Conservation (phyloP, 2,329 filamentous ascomycete species). For the Aspergillus pseudonomiae region DNA sequence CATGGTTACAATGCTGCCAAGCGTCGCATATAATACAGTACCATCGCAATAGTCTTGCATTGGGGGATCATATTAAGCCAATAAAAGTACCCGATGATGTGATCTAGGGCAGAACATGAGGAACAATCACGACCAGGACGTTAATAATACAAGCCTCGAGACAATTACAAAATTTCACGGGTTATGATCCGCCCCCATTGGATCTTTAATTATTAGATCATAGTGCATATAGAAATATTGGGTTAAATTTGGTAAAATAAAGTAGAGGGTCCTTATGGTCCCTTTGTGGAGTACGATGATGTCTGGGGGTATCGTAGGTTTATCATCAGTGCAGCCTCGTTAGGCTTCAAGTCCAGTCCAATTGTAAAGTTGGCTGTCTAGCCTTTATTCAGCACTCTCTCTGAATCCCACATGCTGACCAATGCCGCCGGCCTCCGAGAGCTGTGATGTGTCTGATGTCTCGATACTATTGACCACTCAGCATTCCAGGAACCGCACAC, state of each 20-base stretch:
- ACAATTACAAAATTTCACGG: neutral
- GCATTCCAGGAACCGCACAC: constrained; percentile 7
- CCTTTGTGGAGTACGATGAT: neutral
- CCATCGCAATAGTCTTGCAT: neutral
- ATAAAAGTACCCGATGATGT: constrained; percentile 9
- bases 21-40: neutral
- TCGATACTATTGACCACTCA: neutral
- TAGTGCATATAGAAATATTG: neutral
- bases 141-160: neutral
- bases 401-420: neutral
- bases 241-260: neutral
- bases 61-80: neutral
- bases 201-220: neutral
- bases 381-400: no score
- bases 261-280: neutral
- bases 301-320: neutral
- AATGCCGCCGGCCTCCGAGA: neutral
- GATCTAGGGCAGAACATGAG: constrained; percentile 9
- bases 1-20: neutral
- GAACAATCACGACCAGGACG: neutral
- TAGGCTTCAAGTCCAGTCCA: neutral
- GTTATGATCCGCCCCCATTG: neutral
- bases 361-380: no score
- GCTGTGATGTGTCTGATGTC: neutral
- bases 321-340: neutral